Evolutionary conservation across 2,329 filamentous ascomycete genomes (phyloP), one percentile per base, ranked within the genome.

Genomic region (Xylaria hypoxylon): DNA sequence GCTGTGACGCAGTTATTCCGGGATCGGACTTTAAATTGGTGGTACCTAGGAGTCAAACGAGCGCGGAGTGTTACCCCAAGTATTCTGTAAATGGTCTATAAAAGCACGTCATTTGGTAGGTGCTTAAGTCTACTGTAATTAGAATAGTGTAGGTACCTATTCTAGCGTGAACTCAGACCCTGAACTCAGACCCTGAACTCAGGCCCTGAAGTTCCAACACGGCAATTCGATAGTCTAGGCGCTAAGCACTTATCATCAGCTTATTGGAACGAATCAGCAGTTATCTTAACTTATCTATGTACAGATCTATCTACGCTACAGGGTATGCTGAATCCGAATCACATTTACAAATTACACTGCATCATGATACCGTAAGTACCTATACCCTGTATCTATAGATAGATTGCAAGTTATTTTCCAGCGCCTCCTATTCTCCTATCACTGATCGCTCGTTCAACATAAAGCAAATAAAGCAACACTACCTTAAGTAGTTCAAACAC

Each of bases 31-130:
- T 35, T 26, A 15, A 42, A 60, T 24, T 2, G 3, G 24, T 24
- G 50, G 35, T 38, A 15, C 13, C n/a, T n/a, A 5, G 31, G 7
- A 33, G 35, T 38, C 35, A 38, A 13, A 38, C 2, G 10, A 38
- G 35, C 19, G 28, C 33, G 52, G 22, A 26, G 51, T 10, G 33
- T 19, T 6, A 28, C 33, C 26, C 4, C 4, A 2, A 15, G 13
- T n/a, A 51, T 24, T 48, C 33, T 38, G n/a, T 17, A 15, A 47
- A 45, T 38, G 6, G 19, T 26, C n/a, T 55, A 28, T 19, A 26
- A 45, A 53, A 64, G 55, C 60, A 64, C 57, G 61, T 56, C 61
- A 67, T 64, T 48, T 64, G 24, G 19, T 40, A 42, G 50, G 28
- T 56, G 57, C 59, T 45, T 57, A 31, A n/a, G n/a, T n/a, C n/a